Percentiles rank a stretch among this genome's conserved stretches.
phyloP scores from a whole-genome alignment of 1,139 yeast genomes.

The Candida tropicalis region DNA sequence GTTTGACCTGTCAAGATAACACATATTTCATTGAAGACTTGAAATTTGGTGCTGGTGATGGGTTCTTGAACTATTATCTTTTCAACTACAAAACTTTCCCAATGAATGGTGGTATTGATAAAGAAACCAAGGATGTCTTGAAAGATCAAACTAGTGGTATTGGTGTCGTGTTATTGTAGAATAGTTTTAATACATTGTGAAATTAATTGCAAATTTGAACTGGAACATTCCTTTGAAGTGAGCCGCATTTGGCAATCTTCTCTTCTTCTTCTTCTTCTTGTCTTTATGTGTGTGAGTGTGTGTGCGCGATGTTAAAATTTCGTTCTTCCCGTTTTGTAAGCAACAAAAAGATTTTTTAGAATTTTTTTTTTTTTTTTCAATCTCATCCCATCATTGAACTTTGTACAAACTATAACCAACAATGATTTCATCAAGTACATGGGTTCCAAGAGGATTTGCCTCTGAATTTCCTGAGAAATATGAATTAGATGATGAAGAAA shows the following conservation, averaged over 20 bases:
- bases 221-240: background rate
- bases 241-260: too few species aligned
- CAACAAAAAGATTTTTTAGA: background rate
- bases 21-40: constrained; percentile 76
- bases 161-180: constrained; percentile 86
- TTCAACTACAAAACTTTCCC: constrained; percentile 88
- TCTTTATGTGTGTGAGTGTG: too few species aligned
- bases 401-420: background rate
- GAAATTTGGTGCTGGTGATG: constrained; percentile 95
- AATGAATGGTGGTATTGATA: constrained; percentile 75
- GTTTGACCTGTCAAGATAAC: constrained; percentile 89
- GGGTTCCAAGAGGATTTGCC: constrained; percentile 98
- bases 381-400: constrained; percentile 8
- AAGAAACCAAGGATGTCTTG: constrained; percentile 51
- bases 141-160: constrained; percentile 70
- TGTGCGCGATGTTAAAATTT: too few species aligned
- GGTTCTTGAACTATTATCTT: constrained; percentile 83
- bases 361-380: constrained; percentile 9
- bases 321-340: background rate
- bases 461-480: constrained; percentile 90
- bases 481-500: constrained; percentile 87
- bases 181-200: background rate
- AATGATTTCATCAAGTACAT: constrained; percentile 89
- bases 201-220: background rate
- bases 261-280: too few species aligned